Evolutionary conservation across 306 rosid genomes (phyloP).

Genomic region (Sesbania bispinosa): DNA sequence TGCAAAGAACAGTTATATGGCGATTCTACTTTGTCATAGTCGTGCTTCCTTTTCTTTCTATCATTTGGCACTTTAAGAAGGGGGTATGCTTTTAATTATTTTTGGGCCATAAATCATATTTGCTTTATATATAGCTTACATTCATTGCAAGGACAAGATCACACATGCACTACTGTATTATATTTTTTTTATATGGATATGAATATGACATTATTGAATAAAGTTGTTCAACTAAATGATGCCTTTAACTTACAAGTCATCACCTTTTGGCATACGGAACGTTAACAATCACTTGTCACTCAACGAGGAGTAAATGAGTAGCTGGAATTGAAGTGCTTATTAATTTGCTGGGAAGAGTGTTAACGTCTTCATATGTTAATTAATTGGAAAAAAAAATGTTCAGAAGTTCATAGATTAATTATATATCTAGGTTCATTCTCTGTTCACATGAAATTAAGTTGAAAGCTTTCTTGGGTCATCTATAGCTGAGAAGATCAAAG

Average conservation of each 20-base stretch:
- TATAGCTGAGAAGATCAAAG: background rate
- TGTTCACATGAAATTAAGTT: no score
- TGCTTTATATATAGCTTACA: background rate
- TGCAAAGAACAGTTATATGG: no score
- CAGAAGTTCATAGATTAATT: background rate
- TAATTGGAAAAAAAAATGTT: conserved; percentile 22
- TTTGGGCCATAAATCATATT: conserved; percentile 1
- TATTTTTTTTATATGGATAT: background rate
- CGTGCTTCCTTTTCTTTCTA: background rate
- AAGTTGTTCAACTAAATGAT: conserved; percentile 19
- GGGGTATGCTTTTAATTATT: background rate
- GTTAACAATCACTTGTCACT: background rate
- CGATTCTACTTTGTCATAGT: background rate
- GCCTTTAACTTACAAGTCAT: background rate
- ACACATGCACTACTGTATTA: background rate
- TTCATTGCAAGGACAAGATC: background rate
- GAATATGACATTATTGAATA: conserved; percentile 15
- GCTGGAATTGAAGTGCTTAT: background rate
- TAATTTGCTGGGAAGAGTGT: conserved; percentile 6
- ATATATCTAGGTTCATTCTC: no score
- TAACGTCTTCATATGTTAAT: background rate
- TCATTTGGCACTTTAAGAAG: background rate
- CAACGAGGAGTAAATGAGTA: conserved; percentile 1
- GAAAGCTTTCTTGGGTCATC: no score
- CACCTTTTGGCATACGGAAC: conserved; percentile 22